A percentile compares a stretch with the other conserved stretches of the same genome.
These are phyloP conservation scores for Penicillium crustosum DNA, from an alignment of 2,329 filamentous ascomycete species.

Conservation along the genomic window DNA sequence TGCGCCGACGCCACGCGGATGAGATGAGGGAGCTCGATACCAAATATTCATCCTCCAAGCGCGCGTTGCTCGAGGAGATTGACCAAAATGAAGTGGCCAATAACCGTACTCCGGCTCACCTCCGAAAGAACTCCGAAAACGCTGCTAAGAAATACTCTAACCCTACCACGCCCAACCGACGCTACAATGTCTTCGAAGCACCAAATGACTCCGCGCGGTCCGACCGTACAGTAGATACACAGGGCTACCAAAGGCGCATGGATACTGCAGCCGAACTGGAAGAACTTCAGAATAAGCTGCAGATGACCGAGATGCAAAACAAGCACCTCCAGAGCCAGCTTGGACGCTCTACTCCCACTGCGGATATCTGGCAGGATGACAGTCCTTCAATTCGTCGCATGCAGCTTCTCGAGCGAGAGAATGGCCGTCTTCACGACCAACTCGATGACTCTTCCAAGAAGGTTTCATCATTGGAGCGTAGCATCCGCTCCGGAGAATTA, in stretches of 20 bases:
- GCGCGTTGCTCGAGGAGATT: constrained; percentile 82
- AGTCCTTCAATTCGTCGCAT: constrained; percentile 78
- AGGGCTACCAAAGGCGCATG: constrained; percentile 83
- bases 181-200: constrained; percentile 64
- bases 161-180: constrained; percentile 73
- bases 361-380: constrained; percentile 66
- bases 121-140: constrained; percentile 60
- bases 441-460: constrained; percentile 93
- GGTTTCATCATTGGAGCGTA: constrained; percentile 83
- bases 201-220: constrained; percentile 75
- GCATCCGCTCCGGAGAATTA: constrained; percentile 80
- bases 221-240: constrained; percentile 79
- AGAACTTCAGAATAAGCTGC: constrained; percentile 88
- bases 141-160: constrained; percentile 65
- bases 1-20: constrained; percentile 72
- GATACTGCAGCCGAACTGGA: constrained; percentile 89
- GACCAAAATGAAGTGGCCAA: constrained; percentile 74
- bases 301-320: constrained; percentile 93
- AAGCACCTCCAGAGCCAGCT: constrained; percentile 86
- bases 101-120: constrained; percentile 71
- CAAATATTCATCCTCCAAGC: constrained; percentile 63
- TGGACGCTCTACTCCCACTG: constrained; percentile 64
- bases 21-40: constrained; percentile 66
- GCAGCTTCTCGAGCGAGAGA: constrained; percentile 88
- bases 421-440: constrained; percentile 87